A percentile compares a stretch with the other conserved stretches of the same genome.
phyloP scores from a whole-genome alignment of 2,329 filamentous ascomycete species.

The Leptoxyphium fumago region DNA sequence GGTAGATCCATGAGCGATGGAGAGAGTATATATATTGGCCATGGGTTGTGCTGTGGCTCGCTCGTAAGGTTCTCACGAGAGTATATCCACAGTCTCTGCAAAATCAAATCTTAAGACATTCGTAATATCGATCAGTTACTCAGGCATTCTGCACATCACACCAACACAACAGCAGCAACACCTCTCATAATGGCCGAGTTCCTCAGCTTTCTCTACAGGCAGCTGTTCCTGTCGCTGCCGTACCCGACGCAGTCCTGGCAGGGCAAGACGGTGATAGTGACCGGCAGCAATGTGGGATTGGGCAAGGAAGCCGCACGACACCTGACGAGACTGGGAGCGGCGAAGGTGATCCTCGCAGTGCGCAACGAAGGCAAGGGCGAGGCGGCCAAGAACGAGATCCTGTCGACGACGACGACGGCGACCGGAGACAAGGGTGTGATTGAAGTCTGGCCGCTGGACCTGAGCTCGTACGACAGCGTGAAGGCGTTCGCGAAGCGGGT shows the following conservation, averaged over 20 bases:
- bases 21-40: no score
- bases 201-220: constrained; percentile 21
- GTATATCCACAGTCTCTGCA: no score
- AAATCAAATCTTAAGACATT: no score
- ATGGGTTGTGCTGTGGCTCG: no score
- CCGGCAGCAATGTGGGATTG: constrained; percentile 33
- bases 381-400: constrained; percentile 27
- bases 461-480: constrained; percentile 21
- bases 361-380: constrained; percentile 30
- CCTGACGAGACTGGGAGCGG: constrained; percentile 25
- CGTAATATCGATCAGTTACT: no score
- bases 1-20: no score
- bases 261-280: constrained; percentile 29
- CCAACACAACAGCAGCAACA: not conserved
- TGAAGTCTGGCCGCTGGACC: constrained; percentile 30
- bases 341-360: constrained; percentile 31
- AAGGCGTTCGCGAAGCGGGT: constrained; percentile 13
- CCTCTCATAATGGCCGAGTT: not conserved
- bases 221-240: constrained; percentile 25
- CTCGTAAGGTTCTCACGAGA: no score
- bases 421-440: constrained; percentile 15
- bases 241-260: constrained; percentile 13
- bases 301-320: constrained; percentile 32
- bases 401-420: constrained; percentile 17
- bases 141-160: not conserved